phyloP scores from a whole-genome alignment of 345 rosid species.

The Eutrema japonicum region DNA sequence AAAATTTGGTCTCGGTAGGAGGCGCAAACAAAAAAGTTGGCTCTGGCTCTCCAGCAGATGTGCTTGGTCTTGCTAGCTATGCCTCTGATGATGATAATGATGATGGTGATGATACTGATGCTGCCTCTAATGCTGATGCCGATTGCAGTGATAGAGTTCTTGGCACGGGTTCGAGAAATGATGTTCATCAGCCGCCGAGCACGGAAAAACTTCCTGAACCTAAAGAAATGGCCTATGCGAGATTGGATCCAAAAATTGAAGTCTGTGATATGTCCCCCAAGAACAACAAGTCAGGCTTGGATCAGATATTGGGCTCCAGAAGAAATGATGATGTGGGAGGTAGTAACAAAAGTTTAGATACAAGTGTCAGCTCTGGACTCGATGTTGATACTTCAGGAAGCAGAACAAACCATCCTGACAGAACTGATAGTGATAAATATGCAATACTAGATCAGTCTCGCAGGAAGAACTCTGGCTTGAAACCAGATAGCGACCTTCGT shows the following conservation, averaged over 20 bases:
- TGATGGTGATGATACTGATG: slow-evolving; percentile 41
- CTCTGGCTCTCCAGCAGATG: slow-evolving; percentile 67
- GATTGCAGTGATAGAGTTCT: slow-evolving; percentile 52
- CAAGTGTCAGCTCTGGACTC: slow-evolving; percentile 38
- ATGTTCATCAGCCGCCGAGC: slow-evolving; percentile 47
- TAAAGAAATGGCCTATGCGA: slow-evolving; percentile 49
- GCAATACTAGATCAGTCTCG: slow-evolving; percentile 44
- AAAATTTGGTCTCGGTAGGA: slow-evolving; percentile 53
- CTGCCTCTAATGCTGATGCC: slow-evolving; percentile 61
- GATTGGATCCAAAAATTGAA: slow-evolving; percentile 43
- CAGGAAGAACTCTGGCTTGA: slow-evolving; percentile 47
- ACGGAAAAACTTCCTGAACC: slow-evolving; percentile 43
- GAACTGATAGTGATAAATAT: slow-evolving; percentile 39
- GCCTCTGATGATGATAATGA: slow-evolving; percentile 84
- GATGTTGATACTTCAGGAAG: slow-evolving; percentile 41
- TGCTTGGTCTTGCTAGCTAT: slow-evolving; percentile 93
- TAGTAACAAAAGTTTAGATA: slow-evolving; percentile 37
- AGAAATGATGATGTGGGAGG: slow-evolving; percentile 40
- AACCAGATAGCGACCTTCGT: slow-evolving; percentile 45
- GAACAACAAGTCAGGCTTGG: slow-evolving; percentile 33
- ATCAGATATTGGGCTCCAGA: slow-evolving; percentile 29
- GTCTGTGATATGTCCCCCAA: slow-evolving; percentile 36
- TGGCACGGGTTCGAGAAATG: slow-evolving; percentile 39
- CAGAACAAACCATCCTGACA: slow-evolving; percentile 39
- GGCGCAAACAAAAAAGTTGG: slow-evolving; percentile 56